Conservation (phyloP, 2,329 filamentous ascomycete species). For the Trichoderma atrobrunneum region DNA sequence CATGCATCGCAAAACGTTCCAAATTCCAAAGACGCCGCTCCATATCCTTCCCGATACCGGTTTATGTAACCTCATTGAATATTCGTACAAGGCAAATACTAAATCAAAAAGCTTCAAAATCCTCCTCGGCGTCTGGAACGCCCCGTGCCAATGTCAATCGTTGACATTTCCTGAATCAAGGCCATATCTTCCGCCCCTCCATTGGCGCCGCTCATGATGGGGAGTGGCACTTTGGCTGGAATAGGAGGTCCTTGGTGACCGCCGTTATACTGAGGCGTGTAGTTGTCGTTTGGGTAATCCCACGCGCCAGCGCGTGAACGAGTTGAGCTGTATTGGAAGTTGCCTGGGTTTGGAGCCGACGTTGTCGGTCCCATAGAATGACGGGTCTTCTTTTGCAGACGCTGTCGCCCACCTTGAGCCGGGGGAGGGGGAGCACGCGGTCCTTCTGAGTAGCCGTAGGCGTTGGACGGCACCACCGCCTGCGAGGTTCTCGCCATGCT, state of each 20-base stretch:
- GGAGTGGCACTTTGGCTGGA: conserved; percentile 67
- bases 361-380: conserved; percentile 40
- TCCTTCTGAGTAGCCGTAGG: conserved; percentile 32
- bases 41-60: neutral
- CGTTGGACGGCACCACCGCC: conserved; percentile 36
- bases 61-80: conserved; percentile 20
- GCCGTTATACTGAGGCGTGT: conserved; percentile 42
- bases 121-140: conserved; percentile 52
- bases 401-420: conserved; percentile 47
- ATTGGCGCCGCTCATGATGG: conserved; percentile 44
- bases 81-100: conserved; percentile 5
- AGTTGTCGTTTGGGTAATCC: conserved; percentile 54
- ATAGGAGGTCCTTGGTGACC: conserved; percentile 51
- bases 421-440: conserved; percentile 32
- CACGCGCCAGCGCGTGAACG: conserved; percentile 49
- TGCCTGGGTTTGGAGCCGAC: conserved; percentile 47
- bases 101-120: conserved; percentile 31
- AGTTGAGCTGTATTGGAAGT: conserved; percentile 40
- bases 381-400: conserved; percentile 62
- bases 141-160: conserved; percentile 63
- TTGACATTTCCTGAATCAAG: conserved; percentile 68
- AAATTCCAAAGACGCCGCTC: conserved; percentile 9
- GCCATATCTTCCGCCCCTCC: conserved; percentile 51
- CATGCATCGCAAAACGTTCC: neutral
- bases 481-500: conserved; percentile 46